A percentile compares a stretch with the other conserved stretches of the same genome.
Conservation (phyloP, 2,329 filamentous ascomycete species). For the Orbilia blumenaviensis region DNA sequence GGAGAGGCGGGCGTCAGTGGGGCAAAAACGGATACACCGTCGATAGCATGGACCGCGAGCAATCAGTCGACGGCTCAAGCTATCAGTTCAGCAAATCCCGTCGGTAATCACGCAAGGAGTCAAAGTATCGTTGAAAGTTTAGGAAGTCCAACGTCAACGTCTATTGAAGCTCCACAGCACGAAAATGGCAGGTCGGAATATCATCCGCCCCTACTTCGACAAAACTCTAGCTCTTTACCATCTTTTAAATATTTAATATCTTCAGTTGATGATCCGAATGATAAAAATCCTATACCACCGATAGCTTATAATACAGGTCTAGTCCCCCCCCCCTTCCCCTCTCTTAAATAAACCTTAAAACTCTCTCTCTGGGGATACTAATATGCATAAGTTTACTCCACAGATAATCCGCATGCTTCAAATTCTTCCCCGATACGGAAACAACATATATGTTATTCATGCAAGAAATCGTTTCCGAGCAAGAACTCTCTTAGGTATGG, state of each 20-base stretch:
- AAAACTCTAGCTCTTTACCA: slow-evolving; percentile 29
- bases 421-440: slow-evolving; percentile 42
- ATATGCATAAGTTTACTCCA: neutral
- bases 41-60: slow-evolving; percentile 38
- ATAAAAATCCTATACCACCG: slow-evolving; percentile 37
- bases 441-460: slow-evolving; percentile 41
- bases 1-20: slow-evolving; percentile 12
- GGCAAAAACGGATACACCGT: neutral
- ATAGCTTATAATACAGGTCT: slow-evolving; percentile 38
- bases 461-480: slow-evolving; percentile 44
- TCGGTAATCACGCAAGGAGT: slow-evolving; percentile 22
- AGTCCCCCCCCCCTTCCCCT: neutral
- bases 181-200: slow-evolving; percentile 24
- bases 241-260: slow-evolving; percentile 48
- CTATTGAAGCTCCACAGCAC: slow-evolving; percentile 19
- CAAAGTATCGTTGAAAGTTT: slow-evolving; percentile 21
- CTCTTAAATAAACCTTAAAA: too few relatives aligned
- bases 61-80: slow-evolving; percentile 25
- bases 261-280: slow-evolving; percentile 48
- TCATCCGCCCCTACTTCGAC: slow-evolving; percentile 28
- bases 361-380: too few relatives aligned
- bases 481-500: slow-evolving; percentile 37
- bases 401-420: slow-evolving; percentile 31
- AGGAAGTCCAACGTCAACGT: neutral
- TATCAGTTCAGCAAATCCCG: slow-evolving; percentile 8